These are phyloP conservation scores for Penicillium manginii DNA, from an alignment of 495 filamentous ascomycete genomes.

Conservation along the genomic window DNA sequence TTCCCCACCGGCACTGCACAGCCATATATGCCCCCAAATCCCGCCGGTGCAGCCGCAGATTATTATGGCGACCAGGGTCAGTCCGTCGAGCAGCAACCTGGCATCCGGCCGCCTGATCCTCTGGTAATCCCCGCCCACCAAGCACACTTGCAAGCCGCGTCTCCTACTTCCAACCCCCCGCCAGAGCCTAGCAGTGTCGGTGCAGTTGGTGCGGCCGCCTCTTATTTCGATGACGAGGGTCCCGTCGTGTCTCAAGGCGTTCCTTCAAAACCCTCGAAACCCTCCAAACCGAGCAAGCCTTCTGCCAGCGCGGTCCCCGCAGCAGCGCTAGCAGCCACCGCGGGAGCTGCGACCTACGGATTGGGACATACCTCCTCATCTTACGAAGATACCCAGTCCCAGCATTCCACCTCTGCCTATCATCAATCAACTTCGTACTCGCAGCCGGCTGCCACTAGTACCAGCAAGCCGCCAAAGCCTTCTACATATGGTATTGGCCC, in stretches of 20 bases:
- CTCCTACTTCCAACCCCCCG: constrained; percentile 49
- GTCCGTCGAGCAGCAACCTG: constrained; percentile 64
- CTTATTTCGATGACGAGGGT: constrained; percentile 43
- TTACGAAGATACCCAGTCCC: constrained; percentile 19
- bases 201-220: constrained; percentile 53
- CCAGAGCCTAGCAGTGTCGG: constrained; percentile 57
- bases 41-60: constrained; percentile 63
- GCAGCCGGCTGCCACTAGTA: constrained; percentile 19
- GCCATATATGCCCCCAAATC: constrained; percentile 58
- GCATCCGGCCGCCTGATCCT: constrained; percentile 57
- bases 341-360: constrained; percentile 32
- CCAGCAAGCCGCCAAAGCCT: constrained; percentile 28
- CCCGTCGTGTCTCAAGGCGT: constrained; percentile 18
- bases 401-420: constrained; percentile 14
- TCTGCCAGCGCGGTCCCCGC: constrained; percentile 28
- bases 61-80: constrained; percentile 70
- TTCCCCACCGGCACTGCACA: constrained; percentile 47
- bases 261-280: constrained; percentile 28
- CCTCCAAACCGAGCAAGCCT: constrained; percentile 34
- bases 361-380: constrained; percentile 25
- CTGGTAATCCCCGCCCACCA: constrained; percentile 56
- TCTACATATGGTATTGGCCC: constrained; percentile 31
- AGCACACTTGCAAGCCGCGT: constrained; percentile 55
- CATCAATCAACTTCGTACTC: constrained; percentile 17
- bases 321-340: constrained; percentile 26